Percentiles rank a stretch among this genome's conserved stretches.
Evolutionary conservation across 345 rosid species (phyloP).

Genomic region (Tarenaya hassleriana): DNA sequence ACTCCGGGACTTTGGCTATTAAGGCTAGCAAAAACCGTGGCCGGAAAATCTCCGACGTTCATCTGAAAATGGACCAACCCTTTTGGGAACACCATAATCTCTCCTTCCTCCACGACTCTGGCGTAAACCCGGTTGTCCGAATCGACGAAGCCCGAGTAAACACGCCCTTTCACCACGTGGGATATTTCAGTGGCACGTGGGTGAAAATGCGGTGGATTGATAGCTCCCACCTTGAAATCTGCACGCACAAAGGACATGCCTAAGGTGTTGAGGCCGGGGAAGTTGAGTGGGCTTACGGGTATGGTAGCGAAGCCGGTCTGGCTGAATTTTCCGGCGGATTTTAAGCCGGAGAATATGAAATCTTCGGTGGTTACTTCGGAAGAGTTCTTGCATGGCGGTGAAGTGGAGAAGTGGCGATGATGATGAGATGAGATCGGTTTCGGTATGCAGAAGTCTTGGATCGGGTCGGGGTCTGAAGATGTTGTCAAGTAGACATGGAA

Average conservation of each 20-base stretch:
- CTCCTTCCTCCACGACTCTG: slow-evolving; percentile 66
- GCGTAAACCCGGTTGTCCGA: slow-evolving; percentile 52
- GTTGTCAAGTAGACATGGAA: slow-evolving; percentile 26
- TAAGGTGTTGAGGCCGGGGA: slow-evolving; percentile 71
- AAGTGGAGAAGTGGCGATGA: slow-evolving; percentile 16
- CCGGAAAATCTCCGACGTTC: slow-evolving; percentile 65
- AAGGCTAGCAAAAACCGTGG: slow-evolving; percentile 59
- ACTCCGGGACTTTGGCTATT: slow-evolving; percentile 72
- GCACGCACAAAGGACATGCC: slow-evolving; percentile 70
- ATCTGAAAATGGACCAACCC: slow-evolving; percentile 78
- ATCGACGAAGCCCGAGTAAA: slow-evolving; percentile 78
- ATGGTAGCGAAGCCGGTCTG: slow-evolving; percentile 51
- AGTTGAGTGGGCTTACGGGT: slow-evolving; percentile 46
- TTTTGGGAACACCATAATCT: slow-evolving; percentile 82
- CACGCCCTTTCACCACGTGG: slow-evolving; percentile 45
- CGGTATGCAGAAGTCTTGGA: slow-evolving; percentile 65
- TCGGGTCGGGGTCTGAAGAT: slow-evolving; percentile 76
- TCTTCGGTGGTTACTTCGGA: slow-evolving; percentile 54
- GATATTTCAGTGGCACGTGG: slow-evolving; percentile 76
- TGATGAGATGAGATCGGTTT: slow-evolving; percentile 25
- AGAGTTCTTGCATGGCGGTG: slow-evolving; percentile 53
- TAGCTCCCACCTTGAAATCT: slow-evolving; percentile 54
- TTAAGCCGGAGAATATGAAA: slow-evolving; percentile 59
- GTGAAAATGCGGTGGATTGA: slow-evolving; percentile 77
- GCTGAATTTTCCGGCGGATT: slow-evolving; percentile 41